A percentile compares a stretch with the other conserved stretches of the same genome.
These are phyloP conservation scores for Penicillium sp. DNA, from an alignment of 2,329 filamentous ascomycete species.

Conservation along the genomic window DNA sequence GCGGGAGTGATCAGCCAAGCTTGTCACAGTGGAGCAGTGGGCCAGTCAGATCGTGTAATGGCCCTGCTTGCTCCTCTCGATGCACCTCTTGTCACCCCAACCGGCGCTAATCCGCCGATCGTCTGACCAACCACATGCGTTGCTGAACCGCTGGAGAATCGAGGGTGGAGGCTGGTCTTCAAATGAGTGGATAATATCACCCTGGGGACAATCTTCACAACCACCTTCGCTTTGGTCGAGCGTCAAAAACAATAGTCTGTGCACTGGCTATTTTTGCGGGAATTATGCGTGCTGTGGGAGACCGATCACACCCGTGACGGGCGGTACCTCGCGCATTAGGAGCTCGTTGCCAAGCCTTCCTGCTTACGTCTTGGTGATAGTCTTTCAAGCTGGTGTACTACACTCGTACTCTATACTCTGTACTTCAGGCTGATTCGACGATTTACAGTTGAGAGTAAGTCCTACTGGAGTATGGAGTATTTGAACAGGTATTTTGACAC, in stretches of 20 bases:
- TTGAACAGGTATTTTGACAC: too few species aligned
- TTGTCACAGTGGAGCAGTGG: conserved; percentile 35
- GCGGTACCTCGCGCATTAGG: conserved; percentile 1
- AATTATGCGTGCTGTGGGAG: neutral
- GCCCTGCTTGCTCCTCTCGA: conserved; percentile 12
- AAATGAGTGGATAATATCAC: conserved; percentile 3
- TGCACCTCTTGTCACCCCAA: conserved; percentile 23
- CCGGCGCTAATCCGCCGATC: conserved; percentile 34
- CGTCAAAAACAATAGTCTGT: neutral
- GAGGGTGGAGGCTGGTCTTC: conserved; percentile 2
- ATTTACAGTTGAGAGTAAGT: too few species aligned
- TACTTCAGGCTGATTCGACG: neutral
- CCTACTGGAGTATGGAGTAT: too few species aligned
- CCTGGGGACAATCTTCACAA: neutral
- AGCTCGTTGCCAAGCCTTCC: neutral
- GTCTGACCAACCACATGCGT: conserved; percentile 31
- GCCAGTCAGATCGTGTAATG: conserved; percentile 20
- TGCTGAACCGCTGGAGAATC: conserved; percentile 29
- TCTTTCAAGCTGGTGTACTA: too few species aligned
- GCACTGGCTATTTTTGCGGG: neutral
- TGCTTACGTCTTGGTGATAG: neutral
- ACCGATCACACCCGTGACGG: conserved; percentile 6
- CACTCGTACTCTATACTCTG: neutral
- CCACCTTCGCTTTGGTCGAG: neutral
- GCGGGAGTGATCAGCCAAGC: conserved; percentile 25